Evolutionary conservation across 2,329 filamentous ascomycete species (phyloP).

Genomic region (Paramyrothecium sp.): DNA sequence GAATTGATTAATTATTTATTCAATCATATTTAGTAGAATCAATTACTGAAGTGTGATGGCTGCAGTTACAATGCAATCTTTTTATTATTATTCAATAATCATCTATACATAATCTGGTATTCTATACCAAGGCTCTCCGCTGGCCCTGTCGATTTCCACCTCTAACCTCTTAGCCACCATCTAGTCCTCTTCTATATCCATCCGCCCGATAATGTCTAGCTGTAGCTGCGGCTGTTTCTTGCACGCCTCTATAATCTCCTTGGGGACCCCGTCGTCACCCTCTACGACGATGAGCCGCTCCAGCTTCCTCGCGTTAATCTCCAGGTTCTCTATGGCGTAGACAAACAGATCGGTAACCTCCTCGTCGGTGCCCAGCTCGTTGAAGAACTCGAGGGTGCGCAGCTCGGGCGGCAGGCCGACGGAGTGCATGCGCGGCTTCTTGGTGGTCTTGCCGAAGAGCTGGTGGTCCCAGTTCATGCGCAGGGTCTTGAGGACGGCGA

Average conservation of each 20-base stretch:
- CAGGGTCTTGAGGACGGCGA: conserved; percentile 36
- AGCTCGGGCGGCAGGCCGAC: conserved; percentile 45
- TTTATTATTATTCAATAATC: too few species aligned
- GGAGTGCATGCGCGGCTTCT: conserved; percentile 42
- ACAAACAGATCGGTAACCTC: conserved; percentile 45
- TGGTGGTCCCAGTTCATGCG: conserved; percentile 47
- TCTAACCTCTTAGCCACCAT: not conserved
- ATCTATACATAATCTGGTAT: too few species aligned
- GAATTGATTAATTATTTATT: too few species aligned
- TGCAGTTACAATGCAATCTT: too few species aligned
- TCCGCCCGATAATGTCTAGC: conserved; percentile 29
- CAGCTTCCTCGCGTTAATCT: conserved; percentile 34
- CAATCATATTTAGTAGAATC: too few species aligned
- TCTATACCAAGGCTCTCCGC: too few species aligned
- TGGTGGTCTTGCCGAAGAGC: conserved; percentile 43
- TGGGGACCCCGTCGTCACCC: conserved; percentile 30
- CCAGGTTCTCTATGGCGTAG: conserved; percentile 35
- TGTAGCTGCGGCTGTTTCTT: conserved; percentile 26
- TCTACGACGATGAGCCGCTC: conserved; percentile 35
- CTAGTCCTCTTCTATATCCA: conserved; percentile 9
- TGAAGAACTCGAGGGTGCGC: conserved; percentile 44
- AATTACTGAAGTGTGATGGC: too few species aligned
- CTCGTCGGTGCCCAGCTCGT: conserved; percentile 43
- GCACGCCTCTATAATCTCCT: conserved; percentile 31
- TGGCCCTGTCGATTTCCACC: too few species aligned